Conservation (phyloP, 2,329 filamentous ascomycete genomes). For the Trichoderma lentiforme region DNA sequence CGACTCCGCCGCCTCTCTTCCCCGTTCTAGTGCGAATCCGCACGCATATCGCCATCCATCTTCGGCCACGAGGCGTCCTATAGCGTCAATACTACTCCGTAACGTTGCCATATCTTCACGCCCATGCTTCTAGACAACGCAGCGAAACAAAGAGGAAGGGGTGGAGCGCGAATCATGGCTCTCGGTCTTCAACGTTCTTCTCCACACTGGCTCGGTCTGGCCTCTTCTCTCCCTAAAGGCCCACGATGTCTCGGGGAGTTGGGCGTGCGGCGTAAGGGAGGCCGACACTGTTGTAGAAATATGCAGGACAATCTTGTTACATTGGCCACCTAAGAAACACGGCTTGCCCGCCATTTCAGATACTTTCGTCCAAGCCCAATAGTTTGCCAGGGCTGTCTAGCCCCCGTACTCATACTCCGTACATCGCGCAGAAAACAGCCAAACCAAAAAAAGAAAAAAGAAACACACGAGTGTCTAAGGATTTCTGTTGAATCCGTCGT, state of each 20-base stretch:
- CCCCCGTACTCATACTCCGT: constrained; percentile 14
- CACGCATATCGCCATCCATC: neutral
- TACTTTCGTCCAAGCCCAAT: constrained; percentile 13
- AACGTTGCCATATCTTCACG: neutral
- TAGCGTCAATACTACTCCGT: neutral
- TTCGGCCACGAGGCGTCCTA: neutral
- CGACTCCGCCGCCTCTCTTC: neutral
- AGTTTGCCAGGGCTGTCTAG: constrained; percentile 5
- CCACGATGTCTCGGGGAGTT: constrained; percentile 13
- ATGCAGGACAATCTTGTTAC: constrained; percentile 19
- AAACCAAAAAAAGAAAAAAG: neutral
- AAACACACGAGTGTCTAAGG: neutral
- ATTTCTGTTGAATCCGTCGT: constrained; percentile 9
- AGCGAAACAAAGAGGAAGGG: neutral
- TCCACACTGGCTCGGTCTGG: neutral
- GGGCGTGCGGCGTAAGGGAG: constrained; percentile 12
- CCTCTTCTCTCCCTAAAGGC: neutral
- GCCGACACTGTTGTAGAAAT: constrained; percentile 14
- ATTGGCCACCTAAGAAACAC: constrained; percentile 7
- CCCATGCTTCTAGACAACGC: neutral
- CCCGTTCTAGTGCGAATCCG: neutral
- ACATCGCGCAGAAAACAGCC: constrained; percentile 7
- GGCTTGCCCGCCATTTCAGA: constrained; percentile 9
- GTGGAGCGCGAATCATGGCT: neutral
- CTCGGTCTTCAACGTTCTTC: neutral